Evolutionary conservation across 306 rosid genomes (phyloP), one percentile per base, ranked within the genome.

Genomic region (Urtica urens): DNA sequence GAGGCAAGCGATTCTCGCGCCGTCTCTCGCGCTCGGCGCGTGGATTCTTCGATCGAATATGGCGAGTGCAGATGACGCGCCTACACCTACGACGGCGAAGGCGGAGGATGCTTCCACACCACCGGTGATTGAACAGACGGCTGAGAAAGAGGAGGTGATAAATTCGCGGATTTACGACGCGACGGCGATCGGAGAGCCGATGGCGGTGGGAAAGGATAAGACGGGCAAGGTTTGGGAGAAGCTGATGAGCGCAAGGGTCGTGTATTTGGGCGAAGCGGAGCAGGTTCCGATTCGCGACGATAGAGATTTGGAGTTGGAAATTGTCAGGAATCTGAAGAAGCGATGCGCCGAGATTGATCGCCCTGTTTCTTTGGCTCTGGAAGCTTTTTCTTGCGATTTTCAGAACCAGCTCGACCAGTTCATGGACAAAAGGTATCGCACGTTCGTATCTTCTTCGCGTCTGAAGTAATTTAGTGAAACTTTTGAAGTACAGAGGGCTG

Each of bases 241-340:
- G 86, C 27, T 88, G 72, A 79, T 81, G 93, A 81, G 68, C 51
- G 77, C 93, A 58, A 65, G 93, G 51, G 72, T 88, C 23, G 77
- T 88, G 27, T 88, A 88, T 53, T 63, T 88, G 27, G 97, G 97
- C 15, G 97, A 88, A 67, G 93, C 97, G 7, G 97, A 88, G 44
- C 93, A 72, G 60, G 97, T 88, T 55, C 97, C 97, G 12, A 71
- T 84, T 55, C 77, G 76, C 6, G 97, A 88, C 51, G 97, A 84
- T 41, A 78, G 69, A 72, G 97, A 84, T 53, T 79, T 88, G 80
- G 95, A 81, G 84, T 72, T 84, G 2, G 86, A 84, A 47, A 79
- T 88, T 43, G 84, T 88, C 40, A 83, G 63, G 73, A 81, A 72
- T 34, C 62, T 88, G 79, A 60, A 62, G 41, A 81, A 49, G 27